Base-by-base conservation (phyloP, 306 rosid species). In the Vigna angularis region DNA sequence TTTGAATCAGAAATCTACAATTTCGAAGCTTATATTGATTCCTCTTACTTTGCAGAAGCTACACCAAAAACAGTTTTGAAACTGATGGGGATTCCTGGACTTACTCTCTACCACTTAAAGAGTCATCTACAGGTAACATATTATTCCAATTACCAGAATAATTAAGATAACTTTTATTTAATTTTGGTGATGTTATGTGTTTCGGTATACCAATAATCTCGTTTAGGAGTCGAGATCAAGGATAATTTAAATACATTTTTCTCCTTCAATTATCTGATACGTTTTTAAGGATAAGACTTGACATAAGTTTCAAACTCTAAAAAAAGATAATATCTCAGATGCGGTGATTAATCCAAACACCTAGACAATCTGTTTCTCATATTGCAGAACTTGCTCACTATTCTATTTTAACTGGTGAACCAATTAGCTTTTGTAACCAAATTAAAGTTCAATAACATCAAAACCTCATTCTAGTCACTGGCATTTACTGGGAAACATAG, bases 41-140 rank as follows among this genome's bases (percentile, higher is more conserved):
- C 16, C 44, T 83, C 18, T 73, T 79, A 7, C 24, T 59, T 55
- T 81, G 90, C 85, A 93, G 97, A 93, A 86, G 98, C 98, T 32
- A 93, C 98, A 45, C 98, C 97, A 48, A 90, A 93, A 86, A 90
- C 93, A 22, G 97, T 91, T 15, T 82, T 93, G 95, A 91, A 93
- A 85, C 88, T 91, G 45, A 90, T 93, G 97, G 91, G 93, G 59
- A 90, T 93, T 71, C 88, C 89, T 32, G 98, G 98, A 63, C 97
- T 93, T 79, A 91, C 92, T 32, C 82, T 93, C 49, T 93, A 93
- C 85, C 97, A 93, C 81, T 82, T 93, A 45, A 93, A 93, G 79
- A 91, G 97, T 82, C 98, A 93, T 86, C 93, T 93, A 52, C 97
- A 93, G 93, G 94, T 90, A 82, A 83, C 14, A 15, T n/a, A 9